Conservation (phyloP, 495 filamentous ascomycete species). For the Friedmanniomyces endolithicus region DNA sequence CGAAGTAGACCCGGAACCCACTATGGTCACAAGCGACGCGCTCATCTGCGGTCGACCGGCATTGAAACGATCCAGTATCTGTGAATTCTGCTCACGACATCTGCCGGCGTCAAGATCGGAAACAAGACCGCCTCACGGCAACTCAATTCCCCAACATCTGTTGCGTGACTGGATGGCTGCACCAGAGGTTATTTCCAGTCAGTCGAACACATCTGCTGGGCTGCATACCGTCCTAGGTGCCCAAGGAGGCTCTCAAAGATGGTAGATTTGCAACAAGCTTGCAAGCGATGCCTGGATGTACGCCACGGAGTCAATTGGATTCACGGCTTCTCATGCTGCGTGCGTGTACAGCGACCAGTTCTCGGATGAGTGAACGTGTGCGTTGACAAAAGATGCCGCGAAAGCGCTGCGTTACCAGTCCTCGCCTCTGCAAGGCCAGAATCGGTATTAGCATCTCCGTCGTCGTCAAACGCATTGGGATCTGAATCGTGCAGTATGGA, state of each 20-base stretch:
- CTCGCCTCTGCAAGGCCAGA: too few relatives aligned
- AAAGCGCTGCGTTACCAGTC: too few relatives aligned
- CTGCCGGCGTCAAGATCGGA: constrained; percentile 72
- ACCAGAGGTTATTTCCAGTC: constrained; percentile 47
- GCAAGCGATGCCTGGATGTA: constrained; percentile 83
- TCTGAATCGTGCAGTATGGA: too few relatives aligned
- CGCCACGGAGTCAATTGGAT: constrained; percentile 53
- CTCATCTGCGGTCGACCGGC: constrained; percentile 17
- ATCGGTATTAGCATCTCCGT: too few relatives aligned
- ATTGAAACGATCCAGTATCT: constrained; percentile 43
- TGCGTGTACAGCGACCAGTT: constrained; percentile 52
- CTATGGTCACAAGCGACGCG: constrained; percentile 42
- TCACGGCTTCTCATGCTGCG: constrained; percentile 40
- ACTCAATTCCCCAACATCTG: constrained; percentile 68
- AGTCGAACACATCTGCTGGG: too few relatives aligned
- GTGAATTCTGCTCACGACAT: constrained; percentile 87
- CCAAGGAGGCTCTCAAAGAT: constrained; percentile 84
- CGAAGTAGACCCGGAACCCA: constrained; percentile 43
- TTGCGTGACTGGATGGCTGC: constrained; percentile 50
- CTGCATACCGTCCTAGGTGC: constrained; percentile 71
- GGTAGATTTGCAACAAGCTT: constrained; percentile 81
- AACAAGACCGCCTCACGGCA: constrained; percentile 71
- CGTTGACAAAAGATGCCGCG: too few relatives aligned
- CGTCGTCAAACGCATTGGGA: too few relatives aligned
- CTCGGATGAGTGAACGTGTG: constrained; percentile 65